Evolutionary conservation across 2,329 filamentous ascomycete genomes (phyloP), one percentile per base, ranked within the genome.

Genomic region (Capronia epimyces): DNA sequence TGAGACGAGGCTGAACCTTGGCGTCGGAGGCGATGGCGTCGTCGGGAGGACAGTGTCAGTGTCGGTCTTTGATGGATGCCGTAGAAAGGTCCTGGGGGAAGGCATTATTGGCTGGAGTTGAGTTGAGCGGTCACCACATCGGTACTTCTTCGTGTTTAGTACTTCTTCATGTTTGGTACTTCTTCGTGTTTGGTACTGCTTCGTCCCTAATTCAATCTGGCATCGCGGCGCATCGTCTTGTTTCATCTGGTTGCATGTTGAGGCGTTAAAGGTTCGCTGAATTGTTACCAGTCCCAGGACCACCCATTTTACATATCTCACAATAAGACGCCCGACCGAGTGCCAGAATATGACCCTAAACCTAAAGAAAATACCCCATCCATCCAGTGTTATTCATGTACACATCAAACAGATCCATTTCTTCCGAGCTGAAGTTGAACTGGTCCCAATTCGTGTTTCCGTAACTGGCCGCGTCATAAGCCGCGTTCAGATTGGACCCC

Each of bases 51-150:
- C 56, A 8, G 54, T 61, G 4, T 59, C 56, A 18, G 52, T 61
- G 4, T 59, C 56, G 21, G 52, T 61, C 22, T 21, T 52, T 3
- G 51, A 60, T 27, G 18, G 42, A 10, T 10, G 37, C 22, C 50
- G 49, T 20, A 40, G 44, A 24, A 48, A 46, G 34, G 32, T 60
- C 15, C 46, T 61, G 2, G 59, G 59, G 10, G 45, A 59, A 29
- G 59, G 59, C 3, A 45, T 61, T 21, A 59, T 61, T 37, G 59
- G 59, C 13, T 53, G 57, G 55, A 53, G 52, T 31, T 60, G 53
- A 59, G 3, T 18, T 12, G 10, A 9, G 15, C 20, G 25, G 27
- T 43, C n/a, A 22, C 10, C 1, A 27, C 13, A 10, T 20, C 15
- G 12, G 24, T 50, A 5, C 15, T 13, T 15, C 18, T 49, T 15